phyloP scores from a whole-genome alignment of 2,329 filamentous ascomycete genomes.

The Penicillium nordicum region DNA sequence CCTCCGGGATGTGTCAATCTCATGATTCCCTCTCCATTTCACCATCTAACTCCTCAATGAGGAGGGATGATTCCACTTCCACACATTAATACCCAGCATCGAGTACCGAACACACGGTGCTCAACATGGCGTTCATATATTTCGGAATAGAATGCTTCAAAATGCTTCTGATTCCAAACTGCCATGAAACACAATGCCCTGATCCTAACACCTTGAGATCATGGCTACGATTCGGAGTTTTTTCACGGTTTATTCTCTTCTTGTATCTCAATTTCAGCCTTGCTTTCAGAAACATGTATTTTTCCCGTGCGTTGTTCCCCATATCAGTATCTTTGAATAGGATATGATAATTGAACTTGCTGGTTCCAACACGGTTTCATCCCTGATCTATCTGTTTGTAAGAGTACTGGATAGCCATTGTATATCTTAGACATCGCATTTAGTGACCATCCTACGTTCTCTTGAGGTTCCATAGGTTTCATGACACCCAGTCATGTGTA shows the following conservation, averaged over 20 bases:
- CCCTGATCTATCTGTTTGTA: not conserved
- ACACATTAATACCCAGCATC: slow-evolving; percentile 27
- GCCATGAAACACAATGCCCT: slow-evolving; percentile 2
- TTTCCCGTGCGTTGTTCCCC: not conserved
- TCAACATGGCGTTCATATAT: slow-evolving; percentile 21
- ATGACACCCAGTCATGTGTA: not conserved
- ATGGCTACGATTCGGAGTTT: slow-evolving; percentile 5
- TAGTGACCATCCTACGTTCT: not conserved
- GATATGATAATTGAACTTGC: slow-evolving; percentile 4
- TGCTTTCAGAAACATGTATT: slow-evolving; percentile 9
- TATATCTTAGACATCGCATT: not conserved
- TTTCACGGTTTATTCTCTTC: slow-evolving; percentile 2
- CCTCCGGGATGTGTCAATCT: not conserved
- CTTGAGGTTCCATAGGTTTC: not conserved
- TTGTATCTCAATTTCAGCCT: slow-evolving; percentile 8
- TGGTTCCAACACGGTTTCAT: not conserved
- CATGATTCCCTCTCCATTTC: not conserved
- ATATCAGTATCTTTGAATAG: slow-evolving; percentile 2
- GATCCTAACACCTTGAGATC: not conserved
- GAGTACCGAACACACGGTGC: slow-evolving; percentile 15
- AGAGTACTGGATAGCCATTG: not conserved
- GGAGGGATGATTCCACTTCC: slow-evolving; percentile 21
- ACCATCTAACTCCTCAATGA: not conserved
- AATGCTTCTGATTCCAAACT: not conserved
- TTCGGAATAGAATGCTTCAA: slow-evolving; percentile 13